A percentile compares a stretch with the other conserved stretches of the same genome.
These are phyloP conservation scores for Fusarium sp. DNA, from an alignment of 2,329 filamentous ascomycete species.

Conservation along the genomic window DNA sequence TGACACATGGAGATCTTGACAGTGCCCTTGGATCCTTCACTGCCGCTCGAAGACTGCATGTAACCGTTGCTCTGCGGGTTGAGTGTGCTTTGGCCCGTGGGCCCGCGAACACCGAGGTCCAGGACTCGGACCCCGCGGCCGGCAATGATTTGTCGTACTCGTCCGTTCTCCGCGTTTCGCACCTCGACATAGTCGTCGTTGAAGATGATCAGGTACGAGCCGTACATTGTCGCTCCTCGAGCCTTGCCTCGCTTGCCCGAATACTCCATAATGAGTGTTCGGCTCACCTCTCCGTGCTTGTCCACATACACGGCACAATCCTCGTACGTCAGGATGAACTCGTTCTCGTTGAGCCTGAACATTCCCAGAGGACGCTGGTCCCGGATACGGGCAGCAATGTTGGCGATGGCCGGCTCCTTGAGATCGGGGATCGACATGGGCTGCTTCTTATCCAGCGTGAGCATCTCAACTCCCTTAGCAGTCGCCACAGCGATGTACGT, in stretches of 20 bases:
- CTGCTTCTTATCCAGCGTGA: slow-evolving; percentile 97
- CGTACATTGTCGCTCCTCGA: slow-evolving; percentile 87
- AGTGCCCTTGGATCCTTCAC: slow-evolving; percentile 72
- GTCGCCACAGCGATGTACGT: slow-evolving; percentile 93
- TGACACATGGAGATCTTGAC: slow-evolving; percentile 97
- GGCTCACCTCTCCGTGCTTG: slow-evolving; percentile 95
- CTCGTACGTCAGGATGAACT: slow-evolving; percentile 94
- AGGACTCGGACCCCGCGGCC: slow-evolving; percentile 90
- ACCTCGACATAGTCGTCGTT: slow-evolving; percentile 98
- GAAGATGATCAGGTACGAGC: slow-evolving; percentile 91
- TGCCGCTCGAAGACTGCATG: slow-evolving; percentile 51
- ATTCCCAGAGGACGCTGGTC: slow-evolving; percentile 91
- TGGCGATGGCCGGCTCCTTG: slow-evolving; percentile 80
- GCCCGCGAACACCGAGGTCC: slow-evolving; percentile 81
- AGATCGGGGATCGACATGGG: slow-evolving; percentile 94
- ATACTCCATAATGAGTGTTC: slow-evolving; percentile 97
- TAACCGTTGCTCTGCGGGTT: slow-evolving; percentile 51
- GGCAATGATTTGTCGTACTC: slow-evolving; percentile 92
- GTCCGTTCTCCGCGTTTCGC: slow-evolving; percentile 94
- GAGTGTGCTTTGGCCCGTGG: slow-evolving; percentile 63
- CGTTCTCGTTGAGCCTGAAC: slow-evolving; percentile 93
- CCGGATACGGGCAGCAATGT: slow-evolving; percentile 85
- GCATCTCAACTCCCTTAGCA: slow-evolving; percentile 91
- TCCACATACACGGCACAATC: slow-evolving; percentile 98
- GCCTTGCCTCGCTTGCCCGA: slow-evolving; percentile 88